Evolutionary conservation across 805 yeast species (phyloP).

Genomic region (Brettanomyces anomalus): DNA sequence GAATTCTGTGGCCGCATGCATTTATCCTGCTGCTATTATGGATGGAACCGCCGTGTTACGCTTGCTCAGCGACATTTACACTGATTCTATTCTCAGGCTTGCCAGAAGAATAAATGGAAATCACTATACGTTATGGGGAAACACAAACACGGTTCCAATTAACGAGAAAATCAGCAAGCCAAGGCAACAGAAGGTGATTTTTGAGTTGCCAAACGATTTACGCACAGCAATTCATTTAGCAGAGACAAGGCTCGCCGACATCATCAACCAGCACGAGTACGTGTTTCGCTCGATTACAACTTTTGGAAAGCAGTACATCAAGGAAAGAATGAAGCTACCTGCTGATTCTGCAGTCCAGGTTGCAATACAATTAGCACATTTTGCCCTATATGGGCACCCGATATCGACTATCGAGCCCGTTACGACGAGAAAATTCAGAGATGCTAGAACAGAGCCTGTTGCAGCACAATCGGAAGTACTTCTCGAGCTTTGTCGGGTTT

Average conservation of each 20-base stretch:
- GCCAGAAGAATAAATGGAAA: conserved; percentile 51
- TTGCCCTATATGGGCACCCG: conserved; percentile 45
- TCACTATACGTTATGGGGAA: conserved; percentile 45
- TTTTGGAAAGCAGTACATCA: conserved; percentile 27
- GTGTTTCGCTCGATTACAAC: conserved; percentile 25
- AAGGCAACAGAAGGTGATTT: conserved; percentile 19
- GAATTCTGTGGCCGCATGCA: conserved; percentile 50
- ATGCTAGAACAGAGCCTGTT: conserved; percentile 62
- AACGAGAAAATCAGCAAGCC: conserved; percentile 29
- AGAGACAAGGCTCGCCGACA: conserved; percentile 50
- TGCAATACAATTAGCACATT: conserved; percentile 43
- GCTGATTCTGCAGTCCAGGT: conserved; percentile 45
- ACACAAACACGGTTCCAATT: conserved; percentile 29
- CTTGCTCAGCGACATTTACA: conserved; percentile 48
- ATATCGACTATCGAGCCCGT: conserved; percentile 35
- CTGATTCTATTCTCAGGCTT: conserved; percentile 46
- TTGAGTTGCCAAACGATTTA: conserved; percentile 37
- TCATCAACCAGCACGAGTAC: conserved; percentile 50
- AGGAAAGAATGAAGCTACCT: conserved; percentile 32
- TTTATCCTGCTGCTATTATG: conserved; percentile 50
- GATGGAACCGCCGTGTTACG: conserved; percentile 51
- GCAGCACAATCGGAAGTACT: conserved; percentile 52
- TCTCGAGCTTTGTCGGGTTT: conserved; percentile 47
- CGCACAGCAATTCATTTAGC: conserved; percentile 41
- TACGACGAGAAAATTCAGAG: conserved; percentile 58